phyloP scores from a whole-genome alignment of 129 eudicot genomes.

The Oenanthe sinensis region DNA sequence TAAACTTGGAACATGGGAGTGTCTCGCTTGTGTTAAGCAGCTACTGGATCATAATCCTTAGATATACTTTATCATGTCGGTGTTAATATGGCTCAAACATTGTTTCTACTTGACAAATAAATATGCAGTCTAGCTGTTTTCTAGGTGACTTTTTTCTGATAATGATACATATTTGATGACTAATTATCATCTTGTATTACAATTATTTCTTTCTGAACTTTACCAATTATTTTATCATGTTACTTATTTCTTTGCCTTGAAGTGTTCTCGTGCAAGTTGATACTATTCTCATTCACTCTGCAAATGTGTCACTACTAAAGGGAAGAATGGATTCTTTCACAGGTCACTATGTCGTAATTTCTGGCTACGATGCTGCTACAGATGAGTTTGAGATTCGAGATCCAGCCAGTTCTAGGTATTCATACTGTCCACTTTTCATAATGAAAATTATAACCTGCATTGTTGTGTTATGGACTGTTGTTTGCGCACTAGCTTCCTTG shows the following conservation, averaged over 20 bases:
- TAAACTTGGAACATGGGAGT: too few species aligned
- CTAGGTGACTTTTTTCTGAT: background rate
- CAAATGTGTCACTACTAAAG: background rate
- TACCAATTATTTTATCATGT: background rate
- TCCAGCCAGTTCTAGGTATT: constrained; percentile 94
- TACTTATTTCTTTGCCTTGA: background rate
- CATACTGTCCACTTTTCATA: background rate
- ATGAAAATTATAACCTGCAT: background rate
- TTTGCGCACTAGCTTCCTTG: background rate
- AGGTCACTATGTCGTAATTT: constrained; percentile 91
- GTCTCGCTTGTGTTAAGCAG: background rate
- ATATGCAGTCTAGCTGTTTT: background rate
- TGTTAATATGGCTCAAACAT: background rate
- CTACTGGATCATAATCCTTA: background rate
- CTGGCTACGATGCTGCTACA: constrained; percentile 77
- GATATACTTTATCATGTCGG: background rate
- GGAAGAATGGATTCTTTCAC: constrained; percentile 9
- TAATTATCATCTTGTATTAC: background rate
- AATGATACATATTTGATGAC: background rate
- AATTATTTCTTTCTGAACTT: background rate
- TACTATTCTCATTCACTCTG: background rate
- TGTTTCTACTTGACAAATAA: background rate
- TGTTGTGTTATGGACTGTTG: background rate
- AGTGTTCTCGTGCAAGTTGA: background rate
- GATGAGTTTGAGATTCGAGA: constrained; percentile 95